These are phyloP conservation scores for Apiospora pterosperma DNA, from an alignment of 2,329 filamentous ascomycete genomes.

Conservation along the genomic window DNA sequence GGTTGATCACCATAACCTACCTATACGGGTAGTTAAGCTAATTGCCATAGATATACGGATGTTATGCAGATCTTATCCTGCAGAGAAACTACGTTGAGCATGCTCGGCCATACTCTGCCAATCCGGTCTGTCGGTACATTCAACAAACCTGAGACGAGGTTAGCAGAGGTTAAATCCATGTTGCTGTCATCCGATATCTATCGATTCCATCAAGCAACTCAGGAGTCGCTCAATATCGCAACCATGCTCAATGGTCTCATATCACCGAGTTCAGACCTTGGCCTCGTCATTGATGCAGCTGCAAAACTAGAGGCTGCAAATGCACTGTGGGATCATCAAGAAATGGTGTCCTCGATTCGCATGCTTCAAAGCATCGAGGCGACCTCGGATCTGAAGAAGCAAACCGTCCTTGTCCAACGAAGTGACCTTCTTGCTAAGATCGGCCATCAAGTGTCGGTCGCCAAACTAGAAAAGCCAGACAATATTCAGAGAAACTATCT, in stretches of 20 bases:
- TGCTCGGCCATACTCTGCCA: conserved; percentile 67
- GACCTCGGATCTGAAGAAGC: conserved; percentile 58
- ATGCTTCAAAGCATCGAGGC: conserved; percentile 76
- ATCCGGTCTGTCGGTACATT: conserved; percentile 61
- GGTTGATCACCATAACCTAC: conserved; percentile 25
- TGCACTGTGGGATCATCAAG: conserved; percentile 91
- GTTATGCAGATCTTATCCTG: conserved; percentile 78
- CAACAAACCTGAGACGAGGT: conserved; percentile 59
- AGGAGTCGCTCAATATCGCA: conserved; percentile 83
- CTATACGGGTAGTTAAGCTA: conserved; percentile 11
- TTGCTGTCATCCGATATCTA: conserved; percentile 72
- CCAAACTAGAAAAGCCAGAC: conserved; percentile 86
- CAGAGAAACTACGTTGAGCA: conserved; percentile 77
- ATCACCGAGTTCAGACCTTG: conserved; percentile 64
- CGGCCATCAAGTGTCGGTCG: conserved; percentile 84
- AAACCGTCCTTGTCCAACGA: conserved; percentile 68
- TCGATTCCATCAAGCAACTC: conserved; percentile 74
- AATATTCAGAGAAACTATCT: conserved; percentile 86
- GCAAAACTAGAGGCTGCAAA: conserved; percentile 81
- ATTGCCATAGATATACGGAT: conserved; percentile 61
- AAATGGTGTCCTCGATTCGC: conserved; percentile 82
- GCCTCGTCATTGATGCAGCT: conserved; percentile 72
- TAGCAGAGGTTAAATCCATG: conserved; percentile 74
- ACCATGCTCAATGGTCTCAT: conserved; percentile 79
- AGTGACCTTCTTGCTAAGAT: conserved; percentile 83